Percentiles rank a stretch among this genome's conserved stretches.
Conservation (phyloP, 371 early-diverging fungal species). For the Apophysomyces elegans region DNA sequence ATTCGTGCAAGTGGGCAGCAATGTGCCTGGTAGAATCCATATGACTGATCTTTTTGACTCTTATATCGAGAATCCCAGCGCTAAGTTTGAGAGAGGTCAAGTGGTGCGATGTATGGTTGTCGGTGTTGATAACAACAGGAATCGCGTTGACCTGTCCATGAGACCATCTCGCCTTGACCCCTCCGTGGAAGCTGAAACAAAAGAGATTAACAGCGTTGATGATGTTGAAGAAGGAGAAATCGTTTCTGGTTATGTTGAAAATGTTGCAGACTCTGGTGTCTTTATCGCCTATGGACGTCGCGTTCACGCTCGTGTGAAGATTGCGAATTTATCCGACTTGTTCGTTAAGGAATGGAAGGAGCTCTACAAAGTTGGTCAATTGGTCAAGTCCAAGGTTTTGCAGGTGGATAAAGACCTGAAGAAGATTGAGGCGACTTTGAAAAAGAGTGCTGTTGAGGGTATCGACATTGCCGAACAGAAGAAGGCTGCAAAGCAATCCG, state of each 20-base stretch:
- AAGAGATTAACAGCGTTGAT: conserved; percentile 50
- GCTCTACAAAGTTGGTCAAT: conserved; percentile 71
- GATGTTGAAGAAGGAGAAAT: conserved; percentile 61
- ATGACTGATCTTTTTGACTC: conserved; percentile 68
- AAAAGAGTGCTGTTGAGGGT: conserved; percentile 44
- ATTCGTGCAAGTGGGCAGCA: conserved; percentile 51
- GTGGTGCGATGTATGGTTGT: conserved; percentile 61
- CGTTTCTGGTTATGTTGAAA: conserved; percentile 77
- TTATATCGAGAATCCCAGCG: conserved; percentile 54
- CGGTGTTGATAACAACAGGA: conserved; percentile 48
- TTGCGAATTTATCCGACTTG: conserved; percentile 86
- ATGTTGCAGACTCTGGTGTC: conserved; percentile 72
- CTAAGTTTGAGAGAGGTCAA: conserved; percentile 47
- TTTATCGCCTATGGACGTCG: conserved; percentile 74
- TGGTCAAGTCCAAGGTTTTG: conserved; percentile 78
- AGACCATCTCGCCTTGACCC: conserved; percentile 59
- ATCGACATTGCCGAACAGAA: conserved; percentile 29
- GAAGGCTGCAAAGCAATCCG: conserved; percentile 32
- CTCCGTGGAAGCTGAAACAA: conserved; percentile 31
- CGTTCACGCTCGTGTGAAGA: conserved; percentile 80
- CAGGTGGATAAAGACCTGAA: conserved; percentile 60
- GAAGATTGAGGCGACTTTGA: conserved; percentile 68
- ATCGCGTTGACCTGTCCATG: conserved; percentile 67
- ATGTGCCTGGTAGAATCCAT: conserved; percentile 62
- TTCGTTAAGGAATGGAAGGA: conserved; percentile 83